phyloP scores from a whole-genome alignment of 352 stramenopile species.

The Phytophthora pistaciae region DNA sequence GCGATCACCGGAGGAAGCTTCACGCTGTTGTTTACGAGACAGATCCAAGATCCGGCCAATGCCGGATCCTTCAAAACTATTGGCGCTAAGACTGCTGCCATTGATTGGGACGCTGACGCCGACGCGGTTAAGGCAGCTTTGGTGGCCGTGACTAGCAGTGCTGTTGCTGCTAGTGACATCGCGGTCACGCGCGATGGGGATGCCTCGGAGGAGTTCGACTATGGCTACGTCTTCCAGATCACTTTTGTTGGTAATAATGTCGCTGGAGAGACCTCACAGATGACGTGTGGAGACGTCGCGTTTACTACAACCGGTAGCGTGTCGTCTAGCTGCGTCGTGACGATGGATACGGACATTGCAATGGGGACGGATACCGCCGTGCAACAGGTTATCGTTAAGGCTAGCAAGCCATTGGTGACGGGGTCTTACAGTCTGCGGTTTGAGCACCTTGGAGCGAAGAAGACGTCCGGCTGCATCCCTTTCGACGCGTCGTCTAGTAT shows the following conservation, averaged over 20 bases:
- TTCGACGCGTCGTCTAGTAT: constrained; percentile 66
- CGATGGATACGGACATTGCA: constrained; percentile 73
- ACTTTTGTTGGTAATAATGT: constrained; percentile 80
- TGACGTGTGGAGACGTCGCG: constrained; percentile 11
- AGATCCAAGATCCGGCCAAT: constrained; percentile 23
- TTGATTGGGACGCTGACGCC: constrained; percentile 59
- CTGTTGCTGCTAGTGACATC: constrained; percentile 57
- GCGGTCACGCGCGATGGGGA: constrained; percentile 82
- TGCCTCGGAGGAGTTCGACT: constrained; percentile 58
- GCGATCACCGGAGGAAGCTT: constrained; percentile 62
- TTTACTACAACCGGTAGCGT: constrained; percentile 40
- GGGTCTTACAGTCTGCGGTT: constrained; percentile 74
- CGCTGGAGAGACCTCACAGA: constrained; percentile 57
- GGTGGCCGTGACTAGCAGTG: constrained; percentile 29
- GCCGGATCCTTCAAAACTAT: constrained; percentile 37
- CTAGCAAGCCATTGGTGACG: constrained; percentile 52
- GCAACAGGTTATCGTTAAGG: constrained; percentile 71
- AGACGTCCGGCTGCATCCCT: constrained; percentile 59
- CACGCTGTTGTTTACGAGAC: constrained; percentile 52
- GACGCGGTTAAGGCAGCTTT: constrained; percentile 45
- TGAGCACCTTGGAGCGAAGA: constrained; percentile 40
- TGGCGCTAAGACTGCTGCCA: constrained; percentile 31
- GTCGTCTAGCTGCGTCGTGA: constrained; percentile 41
- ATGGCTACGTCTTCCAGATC: constrained; percentile 78
- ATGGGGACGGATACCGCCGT: constrained; percentile 75